phyloP scores from a whole-genome alignment of 1,284 basidiomycete species.

The Tetrapyrgos nigripes region DNA sequence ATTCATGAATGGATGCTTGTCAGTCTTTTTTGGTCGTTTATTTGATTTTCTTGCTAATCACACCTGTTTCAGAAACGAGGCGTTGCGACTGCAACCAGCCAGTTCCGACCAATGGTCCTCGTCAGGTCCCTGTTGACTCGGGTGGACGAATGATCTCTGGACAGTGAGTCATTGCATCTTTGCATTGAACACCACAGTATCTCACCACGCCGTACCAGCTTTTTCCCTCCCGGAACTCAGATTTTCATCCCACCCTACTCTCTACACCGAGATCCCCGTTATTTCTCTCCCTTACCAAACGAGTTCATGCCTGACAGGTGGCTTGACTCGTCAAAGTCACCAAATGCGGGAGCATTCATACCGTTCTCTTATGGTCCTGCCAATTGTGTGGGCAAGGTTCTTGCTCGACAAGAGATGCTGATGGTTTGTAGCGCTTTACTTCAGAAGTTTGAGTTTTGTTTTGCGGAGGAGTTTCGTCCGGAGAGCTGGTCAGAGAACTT shows the following conservation, averaged over 20 bases:
- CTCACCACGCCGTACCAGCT: conserved; percentile 35
- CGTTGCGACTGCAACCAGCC: conserved; percentile 61
- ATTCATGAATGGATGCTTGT: conserved; percentile 61
- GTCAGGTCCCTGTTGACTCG: conserved; percentile 46
- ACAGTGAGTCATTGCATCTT: conserved; percentile 30
- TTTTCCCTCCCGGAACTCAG: conserved; percentile 55
- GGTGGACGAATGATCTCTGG: conserved; percentile 41
- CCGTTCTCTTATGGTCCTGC: conserved; percentile 47
- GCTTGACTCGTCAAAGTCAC: conserved; percentile 30
- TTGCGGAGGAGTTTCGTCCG: conserved; percentile 37
- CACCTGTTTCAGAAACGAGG: conserved; percentile 55
- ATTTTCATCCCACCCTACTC: conserved; percentile 54
- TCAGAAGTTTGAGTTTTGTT: conserved; percentile 36
- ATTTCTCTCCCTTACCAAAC: conserved; percentile 48
- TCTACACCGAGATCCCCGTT: conserved; percentile 46
- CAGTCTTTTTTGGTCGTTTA: conserved; percentile 25
- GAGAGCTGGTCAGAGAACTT: conserved; percentile 33
- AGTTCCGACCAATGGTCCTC: conserved; percentile 56
- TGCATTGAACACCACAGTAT: conserved; percentile 25
- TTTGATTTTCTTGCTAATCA: conserved; percentile 12
- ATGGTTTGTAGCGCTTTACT: conserved; percentile 33
- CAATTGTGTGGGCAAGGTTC: conserved; percentile 43
- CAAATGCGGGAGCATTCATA: conserved; percentile 40
- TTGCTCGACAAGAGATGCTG: conserved; percentile 42
- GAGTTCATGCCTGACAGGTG: conserved; percentile 50